Percentiles rank a stretch among this genome's conserved stretches.
These are phyloP conservation scores for Eucalyptus tenuipes DNA, from an alignment of 345 rosid species.

Conservation along the genomic window DNA sequence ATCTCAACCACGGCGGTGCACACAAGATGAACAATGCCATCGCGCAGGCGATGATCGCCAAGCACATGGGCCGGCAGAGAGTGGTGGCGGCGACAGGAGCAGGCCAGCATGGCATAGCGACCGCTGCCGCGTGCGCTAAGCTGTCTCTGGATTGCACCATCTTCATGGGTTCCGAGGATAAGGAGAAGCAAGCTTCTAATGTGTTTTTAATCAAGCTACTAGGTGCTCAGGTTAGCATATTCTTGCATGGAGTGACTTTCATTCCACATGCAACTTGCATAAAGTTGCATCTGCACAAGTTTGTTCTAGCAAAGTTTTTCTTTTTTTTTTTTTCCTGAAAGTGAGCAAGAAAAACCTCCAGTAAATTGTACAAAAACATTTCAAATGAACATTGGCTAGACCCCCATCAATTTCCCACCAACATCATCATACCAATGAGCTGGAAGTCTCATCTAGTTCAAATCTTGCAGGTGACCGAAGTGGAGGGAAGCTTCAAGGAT, in stretches of 20 bases:
- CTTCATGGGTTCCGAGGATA: slow-evolving; percentile 60
- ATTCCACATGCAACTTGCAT: not conserved
- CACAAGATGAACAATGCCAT: slow-evolving; percentile 83
- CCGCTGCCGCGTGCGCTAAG: slow-evolving; percentile 85
- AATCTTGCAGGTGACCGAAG: slow-evolving; percentile 32
- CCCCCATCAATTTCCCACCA: not conserved
- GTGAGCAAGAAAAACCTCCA: not conserved
- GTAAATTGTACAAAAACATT: not conserved
- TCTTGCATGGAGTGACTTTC: not conserved
- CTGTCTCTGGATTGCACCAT: slow-evolving; percentile 49
- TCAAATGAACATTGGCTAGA: not conserved
- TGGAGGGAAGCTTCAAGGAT: slow-evolving; percentile 56
- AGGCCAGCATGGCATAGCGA: slow-evolving; percentile 86
- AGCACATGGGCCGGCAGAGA: slow-evolving; percentile 43
- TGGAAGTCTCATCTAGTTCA: not conserved
- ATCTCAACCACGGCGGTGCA: slow-evolving; percentile 71
- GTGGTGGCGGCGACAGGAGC: slow-evolving; percentile 76
- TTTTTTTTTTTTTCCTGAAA: not conserved
- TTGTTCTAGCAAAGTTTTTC: not conserved
- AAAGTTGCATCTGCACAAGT: too few species aligned
- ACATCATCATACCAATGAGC: not conserved
- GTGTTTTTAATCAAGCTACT: slow-evolving; percentile 45
- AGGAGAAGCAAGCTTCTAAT: slow-evolving; percentile 49
- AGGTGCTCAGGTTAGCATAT: slow-evolving; percentile 40
- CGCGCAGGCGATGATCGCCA: slow-evolving; percentile 77